These are phyloP conservation scores for Tolypocladium sp. DNA, from an alignment of 2,329 filamentous ascomycete genomes.

Conservation along the genomic window DNA sequence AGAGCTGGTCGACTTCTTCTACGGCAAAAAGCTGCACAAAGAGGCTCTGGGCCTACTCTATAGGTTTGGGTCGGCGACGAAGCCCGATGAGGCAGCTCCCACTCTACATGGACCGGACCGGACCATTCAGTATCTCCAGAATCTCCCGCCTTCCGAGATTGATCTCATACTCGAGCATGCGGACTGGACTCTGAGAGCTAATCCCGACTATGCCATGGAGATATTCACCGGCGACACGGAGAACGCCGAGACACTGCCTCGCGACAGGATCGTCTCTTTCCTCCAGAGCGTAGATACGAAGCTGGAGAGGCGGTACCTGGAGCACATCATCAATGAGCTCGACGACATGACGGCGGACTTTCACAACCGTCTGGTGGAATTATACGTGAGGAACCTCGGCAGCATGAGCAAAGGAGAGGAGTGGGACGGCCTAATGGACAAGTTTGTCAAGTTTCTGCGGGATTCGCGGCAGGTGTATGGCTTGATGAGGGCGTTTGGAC, in stretches of 20 bases:
- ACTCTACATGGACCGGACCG: constrained; percentile 69
- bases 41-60: constrained; percentile 75
- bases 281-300: constrained; percentile 58
- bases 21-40: constrained; percentile 86
- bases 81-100: constrained; percentile 40
- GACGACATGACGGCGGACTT: constrained; percentile 78
- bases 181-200: constrained; percentile 70
- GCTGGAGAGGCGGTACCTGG: constrained; percentile 74
- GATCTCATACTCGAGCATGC: constrained; percentile 88
- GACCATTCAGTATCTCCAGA: constrained; percentile 85
- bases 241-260: constrained; percentile 83
- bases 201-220: constrained; percentile 76
- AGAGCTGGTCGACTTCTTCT: constrained; percentile 94
- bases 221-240: constrained; percentile 89
- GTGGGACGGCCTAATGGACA: constrained; percentile 51
- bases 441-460: constrained; percentile 66
- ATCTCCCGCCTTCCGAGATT: constrained; percentile 75
- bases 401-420: constrained; percentile 32
- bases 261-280: constrained; percentile 66
- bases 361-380: constrained; percentile 72
- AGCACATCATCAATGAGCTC: constrained; percentile 83
- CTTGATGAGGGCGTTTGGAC: constrained; percentile 63
- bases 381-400: constrained; percentile 52
- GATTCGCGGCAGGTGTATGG: constrained; percentile 70
- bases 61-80: constrained; percentile 61